Evolutionary conservation across 176 grass and related monocot species (phyloP).

Genomic region (Oryza longistaminata): DNA sequence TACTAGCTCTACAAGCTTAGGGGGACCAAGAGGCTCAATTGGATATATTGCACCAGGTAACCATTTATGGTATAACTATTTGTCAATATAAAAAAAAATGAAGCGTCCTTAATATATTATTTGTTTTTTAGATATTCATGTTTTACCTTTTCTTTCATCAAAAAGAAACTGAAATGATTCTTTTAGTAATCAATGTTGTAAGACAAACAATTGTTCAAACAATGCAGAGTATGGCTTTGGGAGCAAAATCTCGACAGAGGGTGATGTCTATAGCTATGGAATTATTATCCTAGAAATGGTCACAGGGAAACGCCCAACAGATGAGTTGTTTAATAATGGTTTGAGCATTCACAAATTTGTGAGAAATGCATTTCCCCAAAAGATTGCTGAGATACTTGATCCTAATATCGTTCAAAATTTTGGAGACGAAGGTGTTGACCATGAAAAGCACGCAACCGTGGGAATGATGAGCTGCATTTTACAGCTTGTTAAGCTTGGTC

Average conservation of each 20-base stretch:
- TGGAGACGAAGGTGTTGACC: neutral
- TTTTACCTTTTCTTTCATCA: neutral
- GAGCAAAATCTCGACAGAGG: slow-evolving; percentile 25
- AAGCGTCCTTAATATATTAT: neutral
- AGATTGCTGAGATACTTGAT: slow-evolving; percentile 1
- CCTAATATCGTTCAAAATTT: neutral
- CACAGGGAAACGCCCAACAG: slow-evolving; percentile 34
- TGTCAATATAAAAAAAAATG: neutral
- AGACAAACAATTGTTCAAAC: neutral
- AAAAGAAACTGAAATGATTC: neutral
- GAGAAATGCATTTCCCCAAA: neutral
- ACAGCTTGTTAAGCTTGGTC: slow-evolving; percentile 26
- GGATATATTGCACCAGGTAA: slow-evolving; percentile 42
- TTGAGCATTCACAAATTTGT: slow-evolving; percentile 46
- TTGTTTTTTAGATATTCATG: neutral
- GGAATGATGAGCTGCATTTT: neutral
- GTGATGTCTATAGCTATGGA: slow-evolving; percentile 57
- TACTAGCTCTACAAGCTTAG: neutral
- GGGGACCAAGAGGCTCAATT: slow-evolving; percentile 17
- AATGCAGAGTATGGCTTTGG: slow-evolving; percentile 43
- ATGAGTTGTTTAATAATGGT: slow-evolving; percentile 42
- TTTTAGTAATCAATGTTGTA: neutral
- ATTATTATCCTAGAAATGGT: slow-evolving; percentile 47
- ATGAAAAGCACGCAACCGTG: neutral
- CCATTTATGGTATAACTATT: neutral